Evolutionary conservation across 1,284 basidiomycete species (phyloP).

Genomic region (Butyriboletus pseudospeciosus): DNA sequence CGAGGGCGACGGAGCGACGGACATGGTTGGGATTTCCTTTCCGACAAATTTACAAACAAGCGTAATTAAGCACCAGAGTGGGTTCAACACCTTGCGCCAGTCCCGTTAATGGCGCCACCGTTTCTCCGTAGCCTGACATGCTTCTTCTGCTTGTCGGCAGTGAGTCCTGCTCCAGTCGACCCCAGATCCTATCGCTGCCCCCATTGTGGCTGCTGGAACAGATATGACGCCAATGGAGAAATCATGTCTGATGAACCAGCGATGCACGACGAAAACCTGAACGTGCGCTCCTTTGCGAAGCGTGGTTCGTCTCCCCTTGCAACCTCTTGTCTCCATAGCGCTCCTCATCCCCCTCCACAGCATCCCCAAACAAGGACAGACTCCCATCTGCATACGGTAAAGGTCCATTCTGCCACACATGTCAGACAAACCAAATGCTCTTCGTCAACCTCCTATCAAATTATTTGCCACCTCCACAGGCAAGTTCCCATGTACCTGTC

Average conservation of each 20-base stretch:
- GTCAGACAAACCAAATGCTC: constrained; percentile 86
- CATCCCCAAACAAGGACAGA: constrained; percentile 62
- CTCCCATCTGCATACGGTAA: constrained; percentile 56
- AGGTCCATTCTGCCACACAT: constrained; percentile 76
- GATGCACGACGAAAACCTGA: constrained; percentile 75
- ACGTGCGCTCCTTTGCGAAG: constrained; percentile 65
- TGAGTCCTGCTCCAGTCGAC: constrained; percentile 43
- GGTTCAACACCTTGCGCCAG: neutral
- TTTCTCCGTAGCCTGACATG: constrained; percentile 46
- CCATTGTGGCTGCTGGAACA: constrained; percentile 68
- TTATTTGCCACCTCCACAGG: constrained; percentile 71
- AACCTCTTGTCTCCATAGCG: neutral
- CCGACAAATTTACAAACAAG: constrained; percentile 16
- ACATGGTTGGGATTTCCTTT: constrained; percentile 32
- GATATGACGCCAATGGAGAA: constrained; percentile 63
- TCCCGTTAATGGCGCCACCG: constrained; percentile 19
- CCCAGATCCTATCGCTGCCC: constrained; percentile 59
- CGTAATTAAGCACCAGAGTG: constrained; percentile 1
- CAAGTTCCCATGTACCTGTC: constrained; percentile 29
- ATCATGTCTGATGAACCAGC: constrained; percentile 82
- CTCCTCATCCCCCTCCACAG: constrained; percentile 34
- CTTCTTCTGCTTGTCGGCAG: constrained; percentile 61
- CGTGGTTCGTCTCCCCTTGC: constrained; percentile 52
- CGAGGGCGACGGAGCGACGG: constrained; percentile 40
- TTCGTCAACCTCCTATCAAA: constrained; percentile 82